Conservation (phyloP, 495 filamentous ascomycete species). For the Chaetomium fimeti region DNA sequence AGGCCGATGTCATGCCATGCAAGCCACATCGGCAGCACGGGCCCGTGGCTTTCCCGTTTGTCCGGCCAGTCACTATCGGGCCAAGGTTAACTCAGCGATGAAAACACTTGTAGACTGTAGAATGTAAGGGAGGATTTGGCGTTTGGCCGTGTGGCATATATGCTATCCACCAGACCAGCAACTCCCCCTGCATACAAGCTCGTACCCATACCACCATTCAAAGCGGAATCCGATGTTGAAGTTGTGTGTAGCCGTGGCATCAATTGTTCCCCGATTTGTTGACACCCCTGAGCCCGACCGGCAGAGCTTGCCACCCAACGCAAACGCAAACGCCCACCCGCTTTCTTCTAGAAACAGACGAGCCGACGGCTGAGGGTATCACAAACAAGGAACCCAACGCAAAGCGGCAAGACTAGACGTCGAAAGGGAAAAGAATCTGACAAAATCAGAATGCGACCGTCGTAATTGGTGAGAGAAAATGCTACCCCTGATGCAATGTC, state of each 20-base stretch:
- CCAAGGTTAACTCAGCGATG: background rate
- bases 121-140: too few species aligned
- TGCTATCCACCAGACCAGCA: too few species aligned
- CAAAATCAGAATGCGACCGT: background rate
- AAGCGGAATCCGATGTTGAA: background rate
- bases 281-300: conserved; percentile 5
- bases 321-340: background rate
- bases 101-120: background rate
- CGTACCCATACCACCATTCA: background rate
- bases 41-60: background rate
- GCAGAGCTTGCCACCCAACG: background rate
- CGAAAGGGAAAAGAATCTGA: background rate
- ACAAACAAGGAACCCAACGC: background rate
- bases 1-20: background rate
- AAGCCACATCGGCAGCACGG: background rate
- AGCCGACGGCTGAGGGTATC: background rate
- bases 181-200: too few species aligned
- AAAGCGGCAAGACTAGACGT: background rate
- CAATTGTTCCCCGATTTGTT: background rate
- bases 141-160: too few species aligned
- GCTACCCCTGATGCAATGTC: conserved; percentile 4
- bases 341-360: background rate
- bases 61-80: background rate
- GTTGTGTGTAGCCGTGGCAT: background rate
- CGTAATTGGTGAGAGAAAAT: background rate